Evolutionary conservation across 257 asterid genomes (phyloP).

Genomic region (Ligustrum vulgare): DNA sequence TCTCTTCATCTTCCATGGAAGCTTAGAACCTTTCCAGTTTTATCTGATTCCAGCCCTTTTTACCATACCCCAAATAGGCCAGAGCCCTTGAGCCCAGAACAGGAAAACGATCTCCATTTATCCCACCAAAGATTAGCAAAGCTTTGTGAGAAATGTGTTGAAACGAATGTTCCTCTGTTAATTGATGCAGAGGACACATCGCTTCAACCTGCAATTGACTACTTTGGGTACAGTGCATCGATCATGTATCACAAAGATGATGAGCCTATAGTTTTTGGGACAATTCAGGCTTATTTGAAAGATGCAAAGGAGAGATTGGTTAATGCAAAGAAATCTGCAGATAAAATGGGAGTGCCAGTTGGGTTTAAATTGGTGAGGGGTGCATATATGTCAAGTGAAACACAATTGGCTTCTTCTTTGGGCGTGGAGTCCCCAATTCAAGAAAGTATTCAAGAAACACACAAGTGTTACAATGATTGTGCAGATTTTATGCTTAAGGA

Average conservation of each 20-base stretch:
- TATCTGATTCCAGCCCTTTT: conserved; percentile 64
- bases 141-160: conserved; percentile 47
- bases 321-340: conserved; percentile 56
- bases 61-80: conserved; percentile 66
- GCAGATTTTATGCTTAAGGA: conserved; percentile 58
- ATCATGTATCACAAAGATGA: conserved; percentile 35
- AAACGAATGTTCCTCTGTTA: conserved; percentile 48
- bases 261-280: conserved; percentile 62
- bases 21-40: conserved; percentile 51
- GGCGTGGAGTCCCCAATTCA: conserved; percentile 65
- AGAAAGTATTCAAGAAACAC: conserved; percentile 48
- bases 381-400: conserved; percentile 72
- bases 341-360: conserved; percentile 45
- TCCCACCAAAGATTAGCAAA: conserved; percentile 44
- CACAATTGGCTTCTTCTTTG: conserved; percentile 33
- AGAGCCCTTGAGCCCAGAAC: conserved; percentile 44
- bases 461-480: conserved; percentile 57
- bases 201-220: conserved; percentile 82
- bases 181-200: conserved; percentile 86
- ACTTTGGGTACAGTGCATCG: conserved; percentile 66
- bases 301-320: conserved; percentile 64
- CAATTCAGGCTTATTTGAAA: conserved; percentile 73
- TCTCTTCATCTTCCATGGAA: conserved; percentile 79
- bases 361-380: conserved; percentile 89
- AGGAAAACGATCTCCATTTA: conserved; percentile 52